Percentiles rank a stretch among this genome's conserved stretches.
Conservation (phyloP, 495 filamentous ascomycete species). For the Aspergillus ellipticus region DNA sequence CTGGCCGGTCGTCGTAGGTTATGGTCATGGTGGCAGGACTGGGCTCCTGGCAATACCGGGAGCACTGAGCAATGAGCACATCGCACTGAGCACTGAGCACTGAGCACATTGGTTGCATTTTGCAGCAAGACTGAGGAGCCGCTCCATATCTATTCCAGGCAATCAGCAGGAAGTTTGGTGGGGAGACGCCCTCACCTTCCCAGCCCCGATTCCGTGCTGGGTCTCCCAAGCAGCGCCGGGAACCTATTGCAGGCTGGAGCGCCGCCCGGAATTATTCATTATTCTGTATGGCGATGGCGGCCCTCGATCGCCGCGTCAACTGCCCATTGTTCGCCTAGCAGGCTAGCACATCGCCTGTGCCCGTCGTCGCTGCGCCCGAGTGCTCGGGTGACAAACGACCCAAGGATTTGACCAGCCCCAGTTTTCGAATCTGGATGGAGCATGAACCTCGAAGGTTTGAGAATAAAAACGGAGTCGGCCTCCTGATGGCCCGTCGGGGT, state of each 20-base stretch:
- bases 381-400: constrained; percentile 13
- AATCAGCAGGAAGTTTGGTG: not conserved
- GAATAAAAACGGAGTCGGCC: not conserved
- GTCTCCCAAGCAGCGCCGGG: not conserved
- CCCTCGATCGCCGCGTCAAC: not conserved
- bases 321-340: constrained; percentile 4
- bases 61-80: not conserved
- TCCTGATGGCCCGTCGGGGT: not conserved
- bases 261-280: too few relatives aligned
- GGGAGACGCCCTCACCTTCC: not conserved
- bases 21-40: not conserved
- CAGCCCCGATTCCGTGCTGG: not conserved
- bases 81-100: not conserved
- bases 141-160: not conserved
- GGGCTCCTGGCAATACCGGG: not conserved
- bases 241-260: too few relatives aligned
- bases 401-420: constrained; percentile 11
- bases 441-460: not conserved
- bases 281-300: not conserved
- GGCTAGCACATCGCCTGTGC: constrained; percentile 2
- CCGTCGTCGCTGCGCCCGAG: constrained; percentile 7
- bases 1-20: not conserved
- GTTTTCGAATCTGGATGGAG: constrained; percentile 4
- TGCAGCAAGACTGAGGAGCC: not conserved
- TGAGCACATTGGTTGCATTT: too few relatives aligned